These are phyloP conservation scores for Lantana camara DNA, from an alignment of 257 asterid genomes.

Conservation along the genomic window DNA sequence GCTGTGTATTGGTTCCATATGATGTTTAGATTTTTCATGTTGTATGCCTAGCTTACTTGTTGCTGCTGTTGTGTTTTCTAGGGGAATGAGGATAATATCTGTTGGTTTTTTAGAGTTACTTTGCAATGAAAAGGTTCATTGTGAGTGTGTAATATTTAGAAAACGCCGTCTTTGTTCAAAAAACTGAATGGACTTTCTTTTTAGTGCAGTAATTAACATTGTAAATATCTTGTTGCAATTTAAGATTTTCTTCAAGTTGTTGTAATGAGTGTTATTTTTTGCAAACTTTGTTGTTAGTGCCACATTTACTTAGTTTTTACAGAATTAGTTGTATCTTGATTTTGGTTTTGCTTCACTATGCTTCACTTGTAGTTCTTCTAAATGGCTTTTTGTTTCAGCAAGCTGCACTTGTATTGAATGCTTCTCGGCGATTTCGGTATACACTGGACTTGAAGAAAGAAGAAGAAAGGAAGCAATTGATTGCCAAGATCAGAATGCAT, in stretches of 20 bases:
- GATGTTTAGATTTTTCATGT: not conserved
- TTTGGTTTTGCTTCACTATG: not conserved
- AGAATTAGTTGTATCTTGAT: conserved; percentile 8
- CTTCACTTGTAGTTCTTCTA: not conserved
- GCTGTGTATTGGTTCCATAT: not conserved
- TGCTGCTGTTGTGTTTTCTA: not conserved
- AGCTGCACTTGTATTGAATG: conserved; percentile 96
- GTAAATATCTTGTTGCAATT: not conserved
- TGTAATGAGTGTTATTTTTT: not conserved
- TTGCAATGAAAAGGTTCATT: not conserved
- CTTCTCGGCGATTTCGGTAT: conserved; percentile 92
- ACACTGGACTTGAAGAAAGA: conserved; percentile 91
- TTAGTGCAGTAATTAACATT: conserved; percentile 2
- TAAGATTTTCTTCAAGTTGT: not conserved
- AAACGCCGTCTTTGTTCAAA: not conserved
- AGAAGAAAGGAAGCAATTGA: conserved; percentile 77
- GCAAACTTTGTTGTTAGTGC: not conserved
- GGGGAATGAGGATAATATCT: not conserved
- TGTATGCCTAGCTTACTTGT: not conserved
- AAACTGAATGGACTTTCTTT: not conserved
- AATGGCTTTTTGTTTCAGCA: conserved; percentile 54
- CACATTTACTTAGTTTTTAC: not conserved
- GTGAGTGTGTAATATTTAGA: not conserved
- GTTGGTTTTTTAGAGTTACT: not conserved
- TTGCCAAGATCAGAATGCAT: conserved; percentile 80